phyloP scores from a whole-genome alignment of 1,284 basidiomycete genomes.

The Tylopilus sp. region DNA sequence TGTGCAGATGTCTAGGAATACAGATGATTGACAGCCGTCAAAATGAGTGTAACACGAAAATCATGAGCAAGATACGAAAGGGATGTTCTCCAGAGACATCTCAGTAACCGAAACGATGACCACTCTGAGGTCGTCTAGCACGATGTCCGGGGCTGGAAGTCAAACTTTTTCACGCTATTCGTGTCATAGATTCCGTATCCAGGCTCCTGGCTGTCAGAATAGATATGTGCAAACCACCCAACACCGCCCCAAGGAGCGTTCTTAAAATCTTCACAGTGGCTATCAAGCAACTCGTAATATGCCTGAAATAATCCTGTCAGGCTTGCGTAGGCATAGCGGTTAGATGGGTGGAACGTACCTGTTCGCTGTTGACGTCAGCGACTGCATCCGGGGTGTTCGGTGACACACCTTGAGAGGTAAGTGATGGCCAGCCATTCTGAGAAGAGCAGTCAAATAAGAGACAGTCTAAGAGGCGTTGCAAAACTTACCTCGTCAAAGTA shows the following conservation, averaged over 20 bases:
- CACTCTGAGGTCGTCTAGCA: slow-evolving; percentile 33
- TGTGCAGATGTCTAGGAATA: slow-evolving; percentile 1
- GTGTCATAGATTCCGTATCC: slow-evolving; percentile 62
- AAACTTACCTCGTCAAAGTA: slow-evolving; percentile 57
- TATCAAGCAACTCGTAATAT: slow-evolving; percentile 65
- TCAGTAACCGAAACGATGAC: neutral
- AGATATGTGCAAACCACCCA: slow-evolving; percentile 80
- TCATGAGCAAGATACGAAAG: neutral
- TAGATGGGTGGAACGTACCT: slow-evolving; percentile 32
- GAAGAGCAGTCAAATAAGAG: neutral
- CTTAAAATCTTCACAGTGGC: slow-evolving; percentile 60
- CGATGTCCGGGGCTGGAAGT: slow-evolving; percentile 47
- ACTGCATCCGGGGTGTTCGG: slow-evolving; percentile 53
- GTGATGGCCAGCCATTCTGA: slow-evolving; percentile 73
- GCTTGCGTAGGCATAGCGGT: slow-evolving; percentile 5
- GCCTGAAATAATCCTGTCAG: slow-evolving; percentile 17
- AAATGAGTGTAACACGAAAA: slow-evolving; percentile 2
- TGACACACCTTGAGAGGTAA: slow-evolving; percentile 53
- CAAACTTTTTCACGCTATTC: slow-evolving; percentile 50
- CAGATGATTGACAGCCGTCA: neutral
- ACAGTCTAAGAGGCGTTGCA: neutral
- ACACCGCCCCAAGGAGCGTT: slow-evolving; percentile 55
- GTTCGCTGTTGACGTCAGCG: slow-evolving; percentile 55
- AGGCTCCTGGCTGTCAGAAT: slow-evolving; percentile 60
- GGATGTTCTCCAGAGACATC: neutral